These are phyloP conservation scores for Aegilops speltoides DNA, from an alignment of 176 grass and related monocot genomes.

Conservation along the genomic window DNA sequence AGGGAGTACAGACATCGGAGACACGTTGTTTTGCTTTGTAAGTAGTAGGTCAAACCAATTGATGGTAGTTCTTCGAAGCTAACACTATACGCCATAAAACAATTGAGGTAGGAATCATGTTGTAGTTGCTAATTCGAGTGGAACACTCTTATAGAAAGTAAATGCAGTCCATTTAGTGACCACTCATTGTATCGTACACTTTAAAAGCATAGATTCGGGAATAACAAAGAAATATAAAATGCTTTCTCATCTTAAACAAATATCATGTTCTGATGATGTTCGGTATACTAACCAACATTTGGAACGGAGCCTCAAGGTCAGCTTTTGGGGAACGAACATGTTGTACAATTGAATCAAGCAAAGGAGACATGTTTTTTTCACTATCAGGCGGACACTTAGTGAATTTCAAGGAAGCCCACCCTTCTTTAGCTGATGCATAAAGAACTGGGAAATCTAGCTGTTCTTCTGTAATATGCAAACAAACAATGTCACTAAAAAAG, in stretches of 20 bases:
- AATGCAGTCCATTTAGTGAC: neutral
- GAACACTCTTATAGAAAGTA: slow-evolving; percentile 11
- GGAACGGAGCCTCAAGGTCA: slow-evolving; percentile 78
- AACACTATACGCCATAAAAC: neutral
- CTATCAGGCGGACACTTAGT: slow-evolving; percentile 79
- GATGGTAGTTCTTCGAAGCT: neutral
- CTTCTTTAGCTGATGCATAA: slow-evolving; percentile 99
- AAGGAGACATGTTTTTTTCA: slow-evolving; percentile 81
- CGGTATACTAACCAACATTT: slow-evolving; percentile 86
- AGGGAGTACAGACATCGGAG: no score
- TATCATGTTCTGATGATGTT: neutral
- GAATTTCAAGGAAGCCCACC: slow-evolving; percentile 90
- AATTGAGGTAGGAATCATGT: slow-evolving; percentile 2
- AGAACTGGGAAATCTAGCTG: slow-evolving; percentile 98
- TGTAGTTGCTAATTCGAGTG: slow-evolving; percentile 12
- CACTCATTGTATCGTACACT: neutral
- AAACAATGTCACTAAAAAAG: slow-evolving; percentile 29
- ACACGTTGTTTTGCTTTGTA: neutral
- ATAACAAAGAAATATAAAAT: slow-evolving; percentile 9
- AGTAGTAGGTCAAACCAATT: neutral
- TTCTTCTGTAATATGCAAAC: slow-evolving; percentile 71
- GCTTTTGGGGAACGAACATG: slow-evolving; percentile 85
- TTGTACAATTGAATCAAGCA: slow-evolving; percentile 89
- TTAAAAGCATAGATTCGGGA: slow-evolving; percentile 18
- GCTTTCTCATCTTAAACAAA: slow-evolving; percentile 28